phyloP scores from a whole-genome alignment of 768 basidiomycete species.

The Fomitopsis pulvina region DNA sequence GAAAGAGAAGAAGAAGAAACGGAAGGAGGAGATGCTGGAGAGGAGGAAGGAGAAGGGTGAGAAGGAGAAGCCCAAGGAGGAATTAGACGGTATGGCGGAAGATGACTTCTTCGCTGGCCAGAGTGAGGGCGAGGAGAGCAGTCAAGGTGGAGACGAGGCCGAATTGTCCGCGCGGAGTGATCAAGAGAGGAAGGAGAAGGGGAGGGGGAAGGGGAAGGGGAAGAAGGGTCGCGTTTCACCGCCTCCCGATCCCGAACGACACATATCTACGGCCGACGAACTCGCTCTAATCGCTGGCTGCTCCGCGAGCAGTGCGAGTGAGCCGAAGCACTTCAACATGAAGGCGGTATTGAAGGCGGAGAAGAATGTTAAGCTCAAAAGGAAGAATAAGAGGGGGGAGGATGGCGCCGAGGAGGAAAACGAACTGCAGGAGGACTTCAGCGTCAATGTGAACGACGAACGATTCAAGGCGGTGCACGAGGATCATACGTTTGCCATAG shows the following conservation, averaged over 20 bases:
- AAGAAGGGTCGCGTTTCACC: slow-evolving; percentile 12
- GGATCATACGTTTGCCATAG: slow-evolving; percentile 89
- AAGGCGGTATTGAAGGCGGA: slow-evolving; percentile 84
- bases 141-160: slow-evolving; percentile 13
- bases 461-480: slow-evolving; percentile 87
- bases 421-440: slow-evolving; percentile 77
- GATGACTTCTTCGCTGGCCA: slow-evolving; percentile 79
- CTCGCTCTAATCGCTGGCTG: slow-evolving; percentile 50
- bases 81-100: slow-evolving; percentile 16
- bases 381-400: slow-evolving; percentile 37
- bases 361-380: slow-evolving; percentile 46
- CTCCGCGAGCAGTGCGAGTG: slow-evolving; percentile 45
- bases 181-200: slow-evolving; percentile 18
- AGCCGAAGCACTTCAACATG: slow-evolving; percentile 83
- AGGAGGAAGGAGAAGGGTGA: slow-evolving; percentile 20
- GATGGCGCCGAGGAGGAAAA: slow-evolving; percentile 43
- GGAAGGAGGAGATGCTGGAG: slow-evolving; percentile 60
- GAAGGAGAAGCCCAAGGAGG: slow-evolving; percentile 18
- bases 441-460: slow-evolving; percentile 78
- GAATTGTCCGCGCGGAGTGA: slow-evolving; percentile 3
- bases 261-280: slow-evolving; percentile 51
- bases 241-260: not conserved
- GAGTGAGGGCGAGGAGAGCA: slow-evolving; percentile 28
- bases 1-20: slow-evolving; percentile 80
- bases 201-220: slow-evolving; percentile 17